Conservation (phyloP, 2,329 filamentous ascomycete genomes). For the Paecilomyces variotii region DNA sequence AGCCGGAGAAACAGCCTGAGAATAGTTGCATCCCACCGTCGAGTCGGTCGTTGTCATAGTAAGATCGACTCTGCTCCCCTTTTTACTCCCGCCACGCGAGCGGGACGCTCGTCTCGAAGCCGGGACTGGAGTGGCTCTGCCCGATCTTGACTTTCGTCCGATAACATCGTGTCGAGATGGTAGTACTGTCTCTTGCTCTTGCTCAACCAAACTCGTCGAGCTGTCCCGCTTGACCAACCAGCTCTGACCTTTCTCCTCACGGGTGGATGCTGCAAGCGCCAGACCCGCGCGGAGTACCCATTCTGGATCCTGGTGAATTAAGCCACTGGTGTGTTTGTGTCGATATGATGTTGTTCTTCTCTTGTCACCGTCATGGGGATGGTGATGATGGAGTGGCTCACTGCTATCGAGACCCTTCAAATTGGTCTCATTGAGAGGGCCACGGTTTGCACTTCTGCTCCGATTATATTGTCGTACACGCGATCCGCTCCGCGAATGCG, state of each 20-base stretch:
- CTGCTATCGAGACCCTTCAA: slow-evolving; percentile 18
- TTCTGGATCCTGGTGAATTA: slow-evolving; percentile 36
- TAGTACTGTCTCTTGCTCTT: slow-evolving; percentile 24
- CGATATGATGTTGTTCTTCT: slow-evolving; percentile 1
- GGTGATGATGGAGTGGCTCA: slow-evolving; percentile 15
- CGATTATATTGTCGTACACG: slow-evolving; percentile 22
- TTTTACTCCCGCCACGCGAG: slow-evolving; percentile 24
- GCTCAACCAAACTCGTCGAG: slow-evolving; percentile 45
- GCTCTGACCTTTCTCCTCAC: slow-evolving; percentile 55
- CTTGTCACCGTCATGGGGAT: not conserved
- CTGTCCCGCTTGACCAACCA: slow-evolving; percentile 52
- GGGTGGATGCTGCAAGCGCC: slow-evolving; percentile 47
- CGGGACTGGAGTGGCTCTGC: slow-evolving; percentile 26
- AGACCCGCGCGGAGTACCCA: slow-evolving; percentile 55
- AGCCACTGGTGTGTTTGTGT: slow-evolving; percentile 6
- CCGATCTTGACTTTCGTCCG: slow-evolving; percentile 24
- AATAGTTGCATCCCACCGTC: slow-evolving; percentile 6
- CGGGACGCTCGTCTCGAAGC: slow-evolving; percentile 24
- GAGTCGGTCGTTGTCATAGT: slow-evolving; percentile 24
- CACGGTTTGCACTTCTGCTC: slow-evolving; percentile 27
- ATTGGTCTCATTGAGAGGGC: slow-evolving; percentile 28
- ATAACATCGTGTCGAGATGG: slow-evolving; percentile 16
- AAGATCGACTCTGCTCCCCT: slow-evolving; percentile 26
- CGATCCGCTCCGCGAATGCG: slow-evolving; percentile 34
- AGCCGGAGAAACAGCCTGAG: slow-evolving; percentile 10